Evolutionary conservation across 495 filamentous ascomycete species (phyloP), one percentile per base, ranked within the genome.

Genomic region (Aspergillus ostianus): DNA sequence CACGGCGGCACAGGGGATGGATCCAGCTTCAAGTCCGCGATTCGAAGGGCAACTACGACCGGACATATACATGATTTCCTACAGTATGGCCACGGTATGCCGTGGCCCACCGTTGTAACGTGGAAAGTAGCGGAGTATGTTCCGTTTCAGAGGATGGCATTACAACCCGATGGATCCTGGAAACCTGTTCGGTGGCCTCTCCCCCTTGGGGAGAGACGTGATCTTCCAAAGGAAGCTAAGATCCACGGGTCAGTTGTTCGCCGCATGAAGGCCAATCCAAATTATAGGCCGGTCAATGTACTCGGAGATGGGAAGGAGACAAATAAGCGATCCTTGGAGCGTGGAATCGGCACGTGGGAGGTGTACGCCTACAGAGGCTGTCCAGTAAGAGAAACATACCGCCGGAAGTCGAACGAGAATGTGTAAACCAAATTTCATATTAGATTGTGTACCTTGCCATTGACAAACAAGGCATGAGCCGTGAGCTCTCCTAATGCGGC

Each of bases 121-220:
- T 91, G 89, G 88, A 85, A 82, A 50, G 65, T 89, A 10, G 89
- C 91, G 86, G 87, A 92, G 67, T 89, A 84, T 58, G 70, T 92
- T 32, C 89, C 90, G 1, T 89, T 91, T 67, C 80, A 86, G 2
- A 75, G 89, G 6, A 87, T 90, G 85, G 87, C 88, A 61, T 61
- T 90, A 17, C 77, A 79, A 51, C 53, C 76, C 0, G 85, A 66
- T 56, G 60, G 58, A 26, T 45, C 60, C 5, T 64, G 60, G 65
- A 65, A 61, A 47, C 44, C 63, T 30, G 48, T 65, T 29, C 55
- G 54, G 18, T 70, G 63, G 60, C 68, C 68, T 6, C 66, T 61
- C 15, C 63, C 58, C 18, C 57, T 23, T n/a, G 65, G 66, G 6
- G 55, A 58, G 36, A 18, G 51, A 18, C 63, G 68, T 0, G 66